Conservation (phyloP, 2,329 filamentous ascomycete species). For the Trichoderma harzianum region DNA sequence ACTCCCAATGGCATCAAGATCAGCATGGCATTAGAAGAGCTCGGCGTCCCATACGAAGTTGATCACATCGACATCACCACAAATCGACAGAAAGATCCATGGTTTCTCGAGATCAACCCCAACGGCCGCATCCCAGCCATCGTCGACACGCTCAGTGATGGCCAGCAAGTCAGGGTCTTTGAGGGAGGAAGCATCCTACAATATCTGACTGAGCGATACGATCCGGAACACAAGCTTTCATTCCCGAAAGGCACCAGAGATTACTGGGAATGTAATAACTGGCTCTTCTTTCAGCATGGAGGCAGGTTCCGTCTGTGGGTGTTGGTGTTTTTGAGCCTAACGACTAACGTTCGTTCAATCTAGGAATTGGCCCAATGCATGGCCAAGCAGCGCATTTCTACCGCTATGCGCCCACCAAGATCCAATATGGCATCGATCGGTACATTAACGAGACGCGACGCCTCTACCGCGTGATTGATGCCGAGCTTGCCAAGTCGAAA, state of each 20-base stretch:
- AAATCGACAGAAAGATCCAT: neutral
- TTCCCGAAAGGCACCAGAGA: neutral
- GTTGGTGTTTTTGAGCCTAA: too few relatives aligned
- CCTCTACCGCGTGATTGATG: neutral
- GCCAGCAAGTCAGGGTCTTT: neutral
- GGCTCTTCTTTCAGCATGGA: neutral
- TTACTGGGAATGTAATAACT: neutral
- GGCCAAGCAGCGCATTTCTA: neutral
- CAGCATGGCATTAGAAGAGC: neutral
- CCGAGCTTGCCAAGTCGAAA: neutral
- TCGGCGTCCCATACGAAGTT: neutral
- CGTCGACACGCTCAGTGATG: neutral
- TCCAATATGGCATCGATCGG: neutral
- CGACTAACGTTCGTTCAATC: neutral
- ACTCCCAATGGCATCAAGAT: conserved; percentile 1
- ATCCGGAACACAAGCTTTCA: neutral
- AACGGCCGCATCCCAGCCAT: conserved; percentile 2
- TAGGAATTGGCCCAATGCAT: neutral
- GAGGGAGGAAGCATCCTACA: conserved; percentile 4
- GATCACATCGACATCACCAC: neutral
- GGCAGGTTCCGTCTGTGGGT: neutral
- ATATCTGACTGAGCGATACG: neutral
- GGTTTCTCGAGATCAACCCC: conserved; percentile 3
- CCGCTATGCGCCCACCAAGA: neutral
- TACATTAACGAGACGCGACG: neutral